Base-by-base conservation (phyloP, 306 rosid genomes). In the Pyrus betulifolia region DNA sequence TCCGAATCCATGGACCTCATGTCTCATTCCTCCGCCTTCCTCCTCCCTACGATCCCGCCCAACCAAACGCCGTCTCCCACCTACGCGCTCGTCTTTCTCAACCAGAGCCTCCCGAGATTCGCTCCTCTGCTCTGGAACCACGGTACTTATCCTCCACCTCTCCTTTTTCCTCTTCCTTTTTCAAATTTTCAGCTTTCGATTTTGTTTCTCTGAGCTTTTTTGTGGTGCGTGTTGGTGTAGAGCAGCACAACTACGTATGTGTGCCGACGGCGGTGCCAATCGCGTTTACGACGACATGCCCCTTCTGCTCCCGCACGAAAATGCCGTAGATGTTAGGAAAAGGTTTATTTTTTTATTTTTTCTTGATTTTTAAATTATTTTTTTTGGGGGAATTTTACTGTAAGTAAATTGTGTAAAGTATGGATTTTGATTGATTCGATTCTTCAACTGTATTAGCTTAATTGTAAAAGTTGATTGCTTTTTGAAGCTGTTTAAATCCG, bases 211-310 rank as follows among this genome's bases (percentile, higher is more conserved):
- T 44, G 75, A 28, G 72, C 49, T 22, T 21, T 21, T 35, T 45
- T 59, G 30, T 30, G 25, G 35, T 49, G 57, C 77, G 70, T 72
- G 70, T 84, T 79, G 60, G 70, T 83, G 71, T 77, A 28, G 87
- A 69, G 83, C 96, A 95, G 99, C 97, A 31, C 71, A 70, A 42
- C 71, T 89, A 7, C 91, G 94, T 54, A 28, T 95, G 6, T 95
- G 99, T 78, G 99, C 99, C 0, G 99, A 95, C 70, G 99, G 99
- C 63, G 99, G 99, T 33, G 99, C 99, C 23, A 95, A 95, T 67
- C 89, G 96, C 19, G 80, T 95, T 64, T 89, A 61, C 65, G 97
- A 95, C 77, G 97, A 95, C 83, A 80, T 95, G 86, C 99, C 97
- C 78, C 87, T 82, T 65, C 69, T 89, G 13, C 81, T 92, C 58